Evolutionary conservation across 2,329 filamentous ascomycete genomes (phyloP), one percentile per base, ranked within the genome.

Genomic region (Claviceps digitariae): DNA sequence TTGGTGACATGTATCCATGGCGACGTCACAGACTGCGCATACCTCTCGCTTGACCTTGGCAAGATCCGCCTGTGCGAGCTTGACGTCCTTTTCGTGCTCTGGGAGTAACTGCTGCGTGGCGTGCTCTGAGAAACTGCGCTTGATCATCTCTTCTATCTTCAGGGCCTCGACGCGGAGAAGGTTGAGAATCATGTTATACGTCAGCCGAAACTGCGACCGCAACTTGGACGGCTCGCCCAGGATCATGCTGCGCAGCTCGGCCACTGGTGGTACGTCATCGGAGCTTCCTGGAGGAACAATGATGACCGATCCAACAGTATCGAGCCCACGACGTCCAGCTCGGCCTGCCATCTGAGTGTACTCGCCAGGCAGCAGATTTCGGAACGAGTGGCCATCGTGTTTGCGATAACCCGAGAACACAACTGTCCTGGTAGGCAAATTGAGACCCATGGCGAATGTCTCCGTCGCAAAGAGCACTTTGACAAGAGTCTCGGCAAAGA

Each of bases 81-180:
- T 90, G 56, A 98, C 89, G 54, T 90, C 86, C 68, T 95, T 95
- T 69, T 98, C 90, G 62, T 97, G 91, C 67, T 97, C 90, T 0
- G 93, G 93, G 1, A 97, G 74, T 13, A 97, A 72, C 57, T 94
- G 90, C 65, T 98, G 93, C 0, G 91, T 97, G 25, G 91, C 91
- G 69, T 98, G 93, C 68, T 98, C 93, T 51, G 91, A 96, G 74
- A 98, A 98, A 67, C 90, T 96, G 59, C 93, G 86, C 77, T 98
- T 98, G 74, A 98, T 98, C 93, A 98, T 98, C 70, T 98, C 93
- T 67, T 98, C 93, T 61, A 98, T 97, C 72, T 96, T 97, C 59
- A 98, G 72, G 2, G 93, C 93, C 68, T 98, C 93, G 2, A 98
- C 93, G 38, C 93, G 85, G 49, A 98, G 75, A 34, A 98, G 75